These are phyloP conservation scores for Arxiozyma heterogenica DNA, from an alignment of 1,139 yeast genomes.

Conservation along the genomic window DNA sequence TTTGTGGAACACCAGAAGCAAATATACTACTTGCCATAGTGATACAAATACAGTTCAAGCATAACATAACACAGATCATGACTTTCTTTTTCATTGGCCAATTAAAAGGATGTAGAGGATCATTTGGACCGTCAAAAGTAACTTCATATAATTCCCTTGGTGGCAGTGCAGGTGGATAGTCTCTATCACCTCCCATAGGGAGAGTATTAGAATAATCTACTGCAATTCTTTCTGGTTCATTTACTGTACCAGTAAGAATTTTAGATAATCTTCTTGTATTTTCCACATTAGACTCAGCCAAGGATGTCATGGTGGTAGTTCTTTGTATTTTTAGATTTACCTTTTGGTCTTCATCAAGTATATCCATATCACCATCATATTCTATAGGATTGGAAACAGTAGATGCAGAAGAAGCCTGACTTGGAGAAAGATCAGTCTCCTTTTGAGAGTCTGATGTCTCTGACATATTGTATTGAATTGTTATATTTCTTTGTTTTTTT, in stretches of 20 bases:
- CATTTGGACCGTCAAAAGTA: slow-evolving; percentile 50
- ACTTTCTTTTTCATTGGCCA: slow-evolving; percentile 42
- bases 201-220: slow-evolving; percentile 34
- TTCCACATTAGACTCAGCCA: slow-evolving; percentile 22
- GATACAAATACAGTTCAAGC: slow-evolving; percentile 37
- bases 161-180: slow-evolving; percentile 45
- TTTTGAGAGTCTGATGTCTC: slow-evolving; percentile 5
- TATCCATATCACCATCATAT: slow-evolving; percentile 4
- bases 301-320: slow-evolving; percentile 17
- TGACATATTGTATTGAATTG: neutral
- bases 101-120: slow-evolving; percentile 55
- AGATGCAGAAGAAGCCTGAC: slow-evolving; percentile 2
- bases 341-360: neutral
- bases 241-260: slow-evolving; percentile 32
- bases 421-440: slow-evolving; percentile 2
- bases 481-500: no score
- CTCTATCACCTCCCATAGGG: slow-evolving; percentile 50
- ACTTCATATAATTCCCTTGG: slow-evolving; percentile 45
- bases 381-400: slow-evolving; percentile 8
- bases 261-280: slow-evolving; percentile 26
- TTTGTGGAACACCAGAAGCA: slow-evolving; percentile 40
- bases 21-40: slow-evolving; percentile 60
- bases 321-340: slow-evolving; percentile 5
- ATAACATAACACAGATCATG: slow-evolving; percentile 36
- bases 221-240: slow-evolving; percentile 19